Conservation (phyloP, 2,329 filamentous ascomycete genomes). For the Sordariomycetes sp. region DNA sequence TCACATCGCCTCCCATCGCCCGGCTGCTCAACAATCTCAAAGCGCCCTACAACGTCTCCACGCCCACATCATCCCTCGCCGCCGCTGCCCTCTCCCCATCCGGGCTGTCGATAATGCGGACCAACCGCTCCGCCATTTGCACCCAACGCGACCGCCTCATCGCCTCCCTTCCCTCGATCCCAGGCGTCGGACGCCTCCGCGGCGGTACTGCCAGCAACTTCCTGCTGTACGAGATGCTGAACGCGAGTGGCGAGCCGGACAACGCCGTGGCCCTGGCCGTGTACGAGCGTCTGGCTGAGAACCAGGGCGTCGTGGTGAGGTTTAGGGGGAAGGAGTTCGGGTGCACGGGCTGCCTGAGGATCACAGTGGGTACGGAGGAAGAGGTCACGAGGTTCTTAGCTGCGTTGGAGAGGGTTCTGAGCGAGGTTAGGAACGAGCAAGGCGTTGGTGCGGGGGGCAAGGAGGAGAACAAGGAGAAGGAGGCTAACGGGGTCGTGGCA, state of each 20-base stretch:
- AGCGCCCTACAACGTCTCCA: constrained; percentile 92
- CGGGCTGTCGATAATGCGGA: constrained; percentile 65
- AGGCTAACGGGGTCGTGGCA: constrained; percentile 24
- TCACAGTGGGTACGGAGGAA: constrained; percentile 83
- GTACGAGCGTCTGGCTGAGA: constrained; percentile 79
- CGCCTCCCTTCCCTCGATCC: constrained; percentile 60
- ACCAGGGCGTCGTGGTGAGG: constrained; percentile 80
- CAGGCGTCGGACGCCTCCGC: constrained; percentile 70
- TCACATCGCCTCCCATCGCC: constrained; percentile 67
- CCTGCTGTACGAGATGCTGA: constrained; percentile 78
- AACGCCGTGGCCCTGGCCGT: constrained; percentile 70
- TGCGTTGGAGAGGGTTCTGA: constrained; percentile 47
- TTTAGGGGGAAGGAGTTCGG: constrained; percentile 91
- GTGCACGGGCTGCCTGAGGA: constrained; percentile 78
- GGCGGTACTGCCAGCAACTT: constrained; percentile 85
- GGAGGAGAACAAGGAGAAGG: constrained; percentile 24
- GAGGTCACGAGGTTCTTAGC: constrained; percentile 74
- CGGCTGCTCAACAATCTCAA: constrained; percentile 82
- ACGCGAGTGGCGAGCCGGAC: constrained; percentile 62
- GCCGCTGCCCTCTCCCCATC: constrained; percentile 56
- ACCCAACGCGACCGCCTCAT: constrained; percentile 71
- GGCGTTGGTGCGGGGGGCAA: constrained; percentile 14
- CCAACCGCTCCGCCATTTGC: constrained; percentile 61
- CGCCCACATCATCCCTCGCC: constrained; percentile 76
- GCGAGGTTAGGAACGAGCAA: constrained; percentile 36